Conservation (phyloP, 306 rosid genomes). For the Quercus glauca region DNA sequence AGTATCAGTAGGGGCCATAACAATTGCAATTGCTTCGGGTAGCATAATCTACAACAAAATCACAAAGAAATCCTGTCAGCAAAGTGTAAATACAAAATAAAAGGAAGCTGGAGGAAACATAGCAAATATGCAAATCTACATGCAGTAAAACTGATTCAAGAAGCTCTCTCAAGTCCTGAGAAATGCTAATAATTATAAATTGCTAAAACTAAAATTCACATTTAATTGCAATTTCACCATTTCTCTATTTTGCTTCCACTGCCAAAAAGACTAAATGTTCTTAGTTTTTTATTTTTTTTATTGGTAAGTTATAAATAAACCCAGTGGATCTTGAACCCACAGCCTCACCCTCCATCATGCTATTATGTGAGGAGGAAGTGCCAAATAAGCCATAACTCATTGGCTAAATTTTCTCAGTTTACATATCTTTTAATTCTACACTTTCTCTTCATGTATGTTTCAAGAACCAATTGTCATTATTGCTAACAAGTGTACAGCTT, state of each 20-base stretch:
- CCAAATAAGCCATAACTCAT: no score
- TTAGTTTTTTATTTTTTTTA: no score
- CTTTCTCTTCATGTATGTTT: neutral
- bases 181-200: neutral
- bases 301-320: no score
- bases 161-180: neutral
- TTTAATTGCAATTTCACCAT: neutral
- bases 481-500: neutral
- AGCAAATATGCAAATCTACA: neutral
- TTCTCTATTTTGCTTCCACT: neutral
- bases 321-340: no score
- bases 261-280: neutral
- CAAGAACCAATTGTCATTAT: neutral
- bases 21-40: slow-evolving; percentile 97
- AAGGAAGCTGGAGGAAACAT: neutral
- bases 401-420: no score
- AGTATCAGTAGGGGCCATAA: slow-evolving; percentile 97
- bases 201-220: no score
- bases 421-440: neutral
- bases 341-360: no score
- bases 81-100: slow-evolving; percentile 1
- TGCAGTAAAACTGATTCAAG: neutral
- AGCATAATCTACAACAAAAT: slow-evolving; percentile 78
- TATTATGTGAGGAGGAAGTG: no score
- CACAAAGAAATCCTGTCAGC: slow-evolving; percentile 24